Evolutionary conservation across 441 rosid species (phyloP).

Genomic region (Eutrema salsugineum): DNA sequence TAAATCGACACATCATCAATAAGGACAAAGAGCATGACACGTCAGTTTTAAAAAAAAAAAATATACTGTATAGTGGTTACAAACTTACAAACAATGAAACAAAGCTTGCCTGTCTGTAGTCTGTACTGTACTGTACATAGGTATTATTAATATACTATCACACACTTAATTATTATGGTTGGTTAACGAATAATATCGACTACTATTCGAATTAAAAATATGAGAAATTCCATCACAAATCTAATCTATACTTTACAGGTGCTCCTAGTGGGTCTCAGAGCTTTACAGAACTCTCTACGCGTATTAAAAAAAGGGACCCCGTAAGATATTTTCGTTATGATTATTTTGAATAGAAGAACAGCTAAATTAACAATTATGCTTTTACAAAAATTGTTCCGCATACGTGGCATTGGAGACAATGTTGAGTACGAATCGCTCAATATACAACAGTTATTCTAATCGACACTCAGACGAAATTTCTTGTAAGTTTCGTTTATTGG

Average conservation of each 20-base stretch:
- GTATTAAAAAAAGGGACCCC: not conserved
- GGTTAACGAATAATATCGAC: not conserved
- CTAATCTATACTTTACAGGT: conserved; percentile 28
- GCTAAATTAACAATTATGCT: not conserved
- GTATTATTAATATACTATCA: not conserved
- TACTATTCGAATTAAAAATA: not conserved
- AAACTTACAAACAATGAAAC: no score
- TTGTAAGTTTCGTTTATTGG: not conserved
- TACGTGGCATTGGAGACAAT: not conserved
- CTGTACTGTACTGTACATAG: not conserved
- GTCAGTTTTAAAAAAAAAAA: not conserved
- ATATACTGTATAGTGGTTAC: not conserved
- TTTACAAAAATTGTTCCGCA: not conserved
- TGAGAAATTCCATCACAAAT: conserved; percentile 2
- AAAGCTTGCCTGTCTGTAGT: not conserved
- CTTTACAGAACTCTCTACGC: conserved; percentile 18
- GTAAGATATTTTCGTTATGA: not conserved
- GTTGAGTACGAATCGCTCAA: not conserved
- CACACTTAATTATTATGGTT: not conserved
- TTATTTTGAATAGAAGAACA: not conserved
- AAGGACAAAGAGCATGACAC: not conserved
- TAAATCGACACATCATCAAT: not conserved
- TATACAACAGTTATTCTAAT: not conserved
- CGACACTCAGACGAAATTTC: not conserved
- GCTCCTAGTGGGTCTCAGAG: not conserved